A percentile compares a stretch with the other conserved stretches of the same genome.
These are phyloP conservation scores for Solanum tacnaense DNA, from an alignment of 257 asterid genomes.

Conservation along the genomic window DNA sequence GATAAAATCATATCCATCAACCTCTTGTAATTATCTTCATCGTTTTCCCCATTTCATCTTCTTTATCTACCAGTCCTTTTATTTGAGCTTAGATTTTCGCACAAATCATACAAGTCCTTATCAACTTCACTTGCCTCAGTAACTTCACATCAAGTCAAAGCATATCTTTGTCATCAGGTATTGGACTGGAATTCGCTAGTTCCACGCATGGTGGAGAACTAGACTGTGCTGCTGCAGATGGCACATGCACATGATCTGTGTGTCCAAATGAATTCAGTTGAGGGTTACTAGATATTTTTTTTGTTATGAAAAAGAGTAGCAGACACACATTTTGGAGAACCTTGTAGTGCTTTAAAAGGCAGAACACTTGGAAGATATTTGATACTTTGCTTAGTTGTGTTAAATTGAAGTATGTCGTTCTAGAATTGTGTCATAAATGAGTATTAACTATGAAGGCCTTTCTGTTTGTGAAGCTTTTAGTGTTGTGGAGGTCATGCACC, in stretches of 20 bases:
- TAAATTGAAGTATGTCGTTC: not conserved
- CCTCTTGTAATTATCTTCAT: not conserved
- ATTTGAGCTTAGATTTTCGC: not conserved
- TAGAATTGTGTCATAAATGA: not conserved
- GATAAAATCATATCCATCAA: constrained; percentile 2
- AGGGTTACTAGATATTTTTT: not conserved
- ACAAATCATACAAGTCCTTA: not conserved
- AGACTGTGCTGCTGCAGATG: not conserved
- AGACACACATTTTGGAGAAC: not conserved
- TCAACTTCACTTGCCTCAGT: not conserved
- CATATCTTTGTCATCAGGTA: not conserved
- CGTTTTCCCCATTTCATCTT: not conserved
- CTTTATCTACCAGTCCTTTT: not conserved
- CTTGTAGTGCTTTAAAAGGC: not conserved
- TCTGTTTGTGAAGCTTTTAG: not conserved
- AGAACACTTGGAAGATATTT: not conserved
- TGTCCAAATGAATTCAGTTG: not conserved
- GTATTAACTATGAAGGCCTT: not conserved
- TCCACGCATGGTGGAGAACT: not conserved
- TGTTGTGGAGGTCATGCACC: not conserved
- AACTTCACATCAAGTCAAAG: not conserved
- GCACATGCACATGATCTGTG: not conserved
- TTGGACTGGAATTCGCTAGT: not conserved
- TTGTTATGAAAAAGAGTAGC: not conserved
- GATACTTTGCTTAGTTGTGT: not conserved